Evolutionary conservation across 2,329 filamentous ascomycete species (phyloP), one percentile per base, ranked within the genome.

Genomic region (Atkinsonella texensis): DNA sequence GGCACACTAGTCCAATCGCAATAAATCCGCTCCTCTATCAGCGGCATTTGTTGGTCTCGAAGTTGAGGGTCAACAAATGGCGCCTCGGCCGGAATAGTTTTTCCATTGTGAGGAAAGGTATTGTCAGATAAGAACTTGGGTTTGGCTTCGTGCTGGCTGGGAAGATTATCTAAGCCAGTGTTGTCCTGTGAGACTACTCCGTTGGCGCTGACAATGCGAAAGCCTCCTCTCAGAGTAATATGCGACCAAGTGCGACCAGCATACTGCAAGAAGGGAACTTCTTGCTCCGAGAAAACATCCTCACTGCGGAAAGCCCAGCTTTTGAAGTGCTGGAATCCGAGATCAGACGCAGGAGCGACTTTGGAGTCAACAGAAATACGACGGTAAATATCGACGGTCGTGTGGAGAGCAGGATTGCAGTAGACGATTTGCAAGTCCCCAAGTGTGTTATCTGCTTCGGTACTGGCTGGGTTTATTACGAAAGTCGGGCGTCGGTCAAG

Each of bases 401-500:
- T 43, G 38, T 33, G 47, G 10, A 53, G 38, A 38, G 51, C 49
- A 35, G 66, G 63, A 52, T 73, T 73, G 52, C 62, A 62, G 57
- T 72, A 70, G 20, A 64, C 59, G 44, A 66, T 61, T 32, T 56
- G 50, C 48, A 56, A 41, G 38, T 54, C 48, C 28, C 28, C 40
- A 10, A 53, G 53, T 9, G 39, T 38, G 35, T 55, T 52, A 7
- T 28, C 28, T 46, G 12, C 18, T 50, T 42, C 20, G 56, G 54
- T 46, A 9, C 57, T 49, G 32, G 59, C 60, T 3, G 47, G 10
- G n/a, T 23, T 42, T 46, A 68, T 64, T 51, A 72, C 61, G 44
- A 73, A 73, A 43, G 67, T 67, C 49, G 70, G 68, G 50, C 70
- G 64, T 32, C 68, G 67, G 53, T 73, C 70, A 54, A 62, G 65